These are phyloP conservation scores for Candida glucosophila DNA, from an alignment of 1,139 yeast species.

Conservation along the genomic window DNA sequence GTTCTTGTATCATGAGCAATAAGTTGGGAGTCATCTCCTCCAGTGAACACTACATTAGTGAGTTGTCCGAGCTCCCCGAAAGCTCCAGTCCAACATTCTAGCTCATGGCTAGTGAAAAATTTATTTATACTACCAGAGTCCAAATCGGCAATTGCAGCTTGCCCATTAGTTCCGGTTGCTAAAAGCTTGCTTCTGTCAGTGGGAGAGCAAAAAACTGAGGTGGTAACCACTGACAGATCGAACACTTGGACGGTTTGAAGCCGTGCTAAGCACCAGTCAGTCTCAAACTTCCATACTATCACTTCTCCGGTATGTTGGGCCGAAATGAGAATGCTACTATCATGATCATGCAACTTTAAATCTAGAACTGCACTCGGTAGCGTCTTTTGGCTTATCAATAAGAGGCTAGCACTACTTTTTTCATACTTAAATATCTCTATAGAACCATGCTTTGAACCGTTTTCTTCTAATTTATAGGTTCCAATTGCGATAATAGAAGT, in stretches of 20 bases:
- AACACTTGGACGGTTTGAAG: constrained; percentile 27
- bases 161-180: constrained; percentile 57
- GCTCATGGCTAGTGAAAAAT: constrained; percentile 37
- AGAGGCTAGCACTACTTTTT: constrained; percentile 10
- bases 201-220: constrained; percentile 61
- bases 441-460: constrained; percentile 60
- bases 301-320: constrained; percentile 80
- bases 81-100: constrained; percentile 88
- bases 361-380: constrained; percentile 70
- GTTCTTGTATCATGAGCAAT: constrained; percentile 69
- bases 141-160: constrained; percentile 26
- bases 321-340: constrained; percentile 40
- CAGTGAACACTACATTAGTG: constrained; percentile 61
- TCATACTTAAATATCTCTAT: constrained; percentile 48
- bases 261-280: constrained; percentile 6
- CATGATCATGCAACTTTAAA: constrained; percentile 53
- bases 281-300: constrained; percentile 46
- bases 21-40: constrained; percentile 81
- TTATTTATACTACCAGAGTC: constrained; percentile 6
- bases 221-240: constrained; percentile 44
- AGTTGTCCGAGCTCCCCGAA: constrained; percentile 55
- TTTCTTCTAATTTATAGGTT: constrained; percentile 63
- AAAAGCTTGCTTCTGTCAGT: constrained; percentile 21
- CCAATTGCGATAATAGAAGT: constrained; percentile 52
- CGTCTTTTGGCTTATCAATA: constrained; percentile 11